Evolutionary conservation across 164 flowering plant species (phyloP).

Genomic region (Piper longum): DNA sequence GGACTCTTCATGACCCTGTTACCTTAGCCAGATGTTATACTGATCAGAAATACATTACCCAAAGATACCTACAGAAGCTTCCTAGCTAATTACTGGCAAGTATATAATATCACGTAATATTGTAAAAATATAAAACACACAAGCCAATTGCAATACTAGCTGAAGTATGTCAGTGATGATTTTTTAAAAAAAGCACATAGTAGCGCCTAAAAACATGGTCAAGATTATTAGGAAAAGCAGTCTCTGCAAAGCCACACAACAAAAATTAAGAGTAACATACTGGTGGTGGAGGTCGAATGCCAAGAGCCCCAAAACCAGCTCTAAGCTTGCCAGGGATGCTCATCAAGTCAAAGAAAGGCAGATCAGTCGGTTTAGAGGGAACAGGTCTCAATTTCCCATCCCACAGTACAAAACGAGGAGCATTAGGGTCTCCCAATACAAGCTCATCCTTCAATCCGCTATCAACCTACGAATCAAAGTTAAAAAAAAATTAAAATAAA

Average conservation of each 20-base stretch:
- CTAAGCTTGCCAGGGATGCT: conserved; percentile 62
- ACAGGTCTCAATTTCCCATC: conserved; percentile 1
- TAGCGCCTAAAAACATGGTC: no score
- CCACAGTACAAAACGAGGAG: conserved; percentile 91
- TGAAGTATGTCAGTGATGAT: no score
- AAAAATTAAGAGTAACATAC: conserved; percentile 36
- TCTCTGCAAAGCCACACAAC: neutral
- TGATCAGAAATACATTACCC: conserved; percentile 5
- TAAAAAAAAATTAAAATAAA: no score
- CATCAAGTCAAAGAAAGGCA: conserved; percentile 19
- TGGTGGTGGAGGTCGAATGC: conserved; percentile 91
- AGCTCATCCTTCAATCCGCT: conserved; percentile 84
- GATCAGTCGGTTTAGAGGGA: no score
- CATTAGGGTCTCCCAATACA: conserved; percentile 83
- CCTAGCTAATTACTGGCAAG: no score
- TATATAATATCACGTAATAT: no score
- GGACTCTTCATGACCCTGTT: conserved; percentile 91
- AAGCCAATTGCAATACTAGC: no score
- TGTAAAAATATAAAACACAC: no score
- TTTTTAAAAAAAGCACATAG: no score
- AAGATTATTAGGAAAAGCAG: no score
- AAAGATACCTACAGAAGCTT: neutral
- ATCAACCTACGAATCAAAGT: conserved; percentile 44
- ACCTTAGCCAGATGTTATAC: conserved; percentile 38
- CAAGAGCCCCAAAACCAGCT: conserved; percentile 86